Percentiles rank a stretch among this genome's conserved stretches.
These are phyloP conservation scores for Citrus trifoliata DNA, from an alignment of 345 rosid species.

Conservation along the genomic window DNA sequence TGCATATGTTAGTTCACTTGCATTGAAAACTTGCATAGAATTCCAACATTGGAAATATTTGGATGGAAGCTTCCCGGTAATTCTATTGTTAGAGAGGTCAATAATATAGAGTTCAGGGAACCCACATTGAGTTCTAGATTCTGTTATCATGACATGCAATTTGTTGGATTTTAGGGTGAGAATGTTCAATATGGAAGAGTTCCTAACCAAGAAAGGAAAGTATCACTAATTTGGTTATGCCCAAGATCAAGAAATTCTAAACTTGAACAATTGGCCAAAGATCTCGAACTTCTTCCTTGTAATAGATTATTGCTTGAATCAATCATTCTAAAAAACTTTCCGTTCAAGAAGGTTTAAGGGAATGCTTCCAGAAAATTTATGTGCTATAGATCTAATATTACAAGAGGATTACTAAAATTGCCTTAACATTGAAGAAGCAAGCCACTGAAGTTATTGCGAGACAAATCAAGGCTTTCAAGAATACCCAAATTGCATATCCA, in stretches of 20 bases:
- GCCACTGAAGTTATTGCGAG: conserved; percentile 16
- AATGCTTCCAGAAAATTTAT: conserved; percentile 6
- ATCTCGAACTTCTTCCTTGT: neutral
- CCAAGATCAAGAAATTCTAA: neutral
- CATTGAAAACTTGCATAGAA: neutral
- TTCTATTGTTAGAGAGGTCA: conserved; percentile 11
- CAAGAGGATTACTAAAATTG: neutral
- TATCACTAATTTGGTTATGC: neutral
- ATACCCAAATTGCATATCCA: neutral
- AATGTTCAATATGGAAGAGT: neutral
- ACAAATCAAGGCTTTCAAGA: conserved; percentile 3
- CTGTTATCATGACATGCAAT: neutral
- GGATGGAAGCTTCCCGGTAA: conserved; percentile 4
- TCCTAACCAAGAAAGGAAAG: neutral
- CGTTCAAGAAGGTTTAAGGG: neutral
- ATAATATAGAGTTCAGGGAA: conserved; percentile 7
- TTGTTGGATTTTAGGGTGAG: neutral
- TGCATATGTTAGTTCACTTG: neutral
- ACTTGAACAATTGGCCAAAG: neutral
- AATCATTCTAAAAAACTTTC: neutral
- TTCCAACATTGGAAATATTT: conserved; percentile 12
- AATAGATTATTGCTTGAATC: neutral
- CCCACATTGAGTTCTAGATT: neutral
- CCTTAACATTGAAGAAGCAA: conserved; percentile 4
- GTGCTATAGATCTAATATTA: neutral